Evolutionary conservation across 2,329 filamentous ascomycete genomes (phyloP), one percentile per base, ranked within the genome.

Genomic region (Colletotrichum endophyticum): DNA sequence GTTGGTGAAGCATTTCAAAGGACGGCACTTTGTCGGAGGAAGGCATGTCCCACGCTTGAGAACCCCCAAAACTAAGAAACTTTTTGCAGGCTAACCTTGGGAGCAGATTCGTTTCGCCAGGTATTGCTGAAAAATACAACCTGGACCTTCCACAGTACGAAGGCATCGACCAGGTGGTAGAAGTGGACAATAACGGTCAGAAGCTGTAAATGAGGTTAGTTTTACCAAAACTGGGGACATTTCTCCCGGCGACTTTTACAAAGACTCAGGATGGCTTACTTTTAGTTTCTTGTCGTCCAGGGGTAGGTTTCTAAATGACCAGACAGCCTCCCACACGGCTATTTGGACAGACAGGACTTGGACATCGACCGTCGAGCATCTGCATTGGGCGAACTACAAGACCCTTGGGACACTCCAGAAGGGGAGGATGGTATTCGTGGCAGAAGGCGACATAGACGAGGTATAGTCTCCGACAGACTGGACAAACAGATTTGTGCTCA

Each of bases 1-100:
- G 8, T 87, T 98, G 77, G 94, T 95, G 8, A 94, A 93, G 84
- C 92, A 92, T 83, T 99, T 98, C 84, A 92, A 88, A 78, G 97
- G 96, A 2, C 91, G 95, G 63, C 97, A 99, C 87, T 99, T 99
- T 82, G 85, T 99, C 72, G 97, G 97, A 9, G 97, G 97, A 71
- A 89, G 95, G 91, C 94, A 86, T 81, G 89, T 85, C 82, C 80
- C 6, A 32, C 12, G 67, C 56, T 73, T 68, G 6, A 49, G 57
- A 16, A 28, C 19, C 28, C 66, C 30, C 6, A 7, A 64, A 32
- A 19, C 13, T 62, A n/a, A 30, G 28, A 19, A 69, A 16, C 22
- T 53, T 15, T 27, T 7, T 36, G 44, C n/a, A 61, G 49, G 59
- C 78, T 78, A 30, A 76, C 68, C 72, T 77, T 67, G 63, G 44